Conservation (phyloP, 2,329 filamentous ascomycete genomes). For the Venturia aucupariae region DNA sequence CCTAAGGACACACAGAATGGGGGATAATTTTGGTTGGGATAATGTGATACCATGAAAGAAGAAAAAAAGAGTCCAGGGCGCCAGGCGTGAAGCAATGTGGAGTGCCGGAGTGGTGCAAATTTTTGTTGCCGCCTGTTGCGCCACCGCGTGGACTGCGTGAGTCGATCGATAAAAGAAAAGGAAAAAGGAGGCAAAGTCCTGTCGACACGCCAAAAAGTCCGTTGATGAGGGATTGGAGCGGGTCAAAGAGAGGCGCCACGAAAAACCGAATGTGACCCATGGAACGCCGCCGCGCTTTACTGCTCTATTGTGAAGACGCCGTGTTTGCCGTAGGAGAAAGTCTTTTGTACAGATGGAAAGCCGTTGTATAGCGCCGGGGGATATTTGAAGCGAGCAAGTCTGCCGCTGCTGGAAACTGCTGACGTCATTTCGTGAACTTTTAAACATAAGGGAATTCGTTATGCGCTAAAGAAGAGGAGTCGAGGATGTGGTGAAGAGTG, state of each 20-base stretch:
- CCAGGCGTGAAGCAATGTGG: conserved; percentile 1
- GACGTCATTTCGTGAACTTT: not conserved
- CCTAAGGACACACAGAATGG: not conserved
- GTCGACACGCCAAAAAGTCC: not conserved
- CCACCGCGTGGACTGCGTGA: not conserved
- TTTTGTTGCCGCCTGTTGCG: not conserved
- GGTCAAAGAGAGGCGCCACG: not conserved
- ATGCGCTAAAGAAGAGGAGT: not conserved
- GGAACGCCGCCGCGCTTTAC: not conserved
- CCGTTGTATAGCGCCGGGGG: not conserved
- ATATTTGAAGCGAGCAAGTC: not conserved
- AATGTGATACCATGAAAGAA: not conserved
- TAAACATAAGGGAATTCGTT: conserved; percentile 6
- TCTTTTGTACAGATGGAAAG: not conserved
- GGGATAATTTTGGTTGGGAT: not conserved
- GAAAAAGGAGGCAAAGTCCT: not conserved
- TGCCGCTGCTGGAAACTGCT: not conserved
- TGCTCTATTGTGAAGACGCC: not conserved
- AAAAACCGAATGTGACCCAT: not conserved
- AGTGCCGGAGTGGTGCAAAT: not conserved
- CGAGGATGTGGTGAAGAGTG: not conserved
- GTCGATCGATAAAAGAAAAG: not conserved
- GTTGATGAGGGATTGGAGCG: not conserved
- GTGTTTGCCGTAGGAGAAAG: not conserved
- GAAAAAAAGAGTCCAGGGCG: not conserved